Percentiles rank a stretch among this genome's conserved stretches.
Conservation (phyloP, 2,329 filamentous ascomycete species). For the Aspergillus sp. region DNA sequence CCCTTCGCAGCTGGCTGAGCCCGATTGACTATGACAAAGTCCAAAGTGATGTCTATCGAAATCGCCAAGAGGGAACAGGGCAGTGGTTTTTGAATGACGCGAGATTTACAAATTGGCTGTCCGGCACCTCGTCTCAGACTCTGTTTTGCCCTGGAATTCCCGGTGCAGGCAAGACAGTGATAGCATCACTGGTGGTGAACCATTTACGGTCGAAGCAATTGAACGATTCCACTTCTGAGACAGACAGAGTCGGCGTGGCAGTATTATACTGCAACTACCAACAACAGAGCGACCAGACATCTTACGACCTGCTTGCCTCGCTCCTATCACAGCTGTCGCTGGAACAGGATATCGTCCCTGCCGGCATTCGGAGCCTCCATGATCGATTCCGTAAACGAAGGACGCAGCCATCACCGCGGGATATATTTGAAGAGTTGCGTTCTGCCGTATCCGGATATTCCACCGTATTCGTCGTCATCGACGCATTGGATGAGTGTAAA, state of each 20-base stretch:
- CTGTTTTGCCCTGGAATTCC: neutral
- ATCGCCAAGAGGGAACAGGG: neutral
- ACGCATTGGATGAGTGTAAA: constrained; percentile 4
- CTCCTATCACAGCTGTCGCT: constrained; percentile 24
- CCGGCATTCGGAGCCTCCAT: neutral
- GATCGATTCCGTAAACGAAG: neutral
- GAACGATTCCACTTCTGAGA: neutral
- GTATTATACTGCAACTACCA: neutral
- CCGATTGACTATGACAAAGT: neutral
- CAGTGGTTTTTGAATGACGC: neutral
- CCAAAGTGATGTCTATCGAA: neutral
- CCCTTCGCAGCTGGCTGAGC: neutral
- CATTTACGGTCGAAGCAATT: neutral
- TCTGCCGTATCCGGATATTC: neutral
- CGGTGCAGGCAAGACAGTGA: neutral
- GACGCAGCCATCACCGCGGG: neutral
- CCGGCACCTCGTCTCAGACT: neutral
- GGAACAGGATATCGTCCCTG: constrained; percentile 18
- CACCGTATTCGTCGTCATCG: neutral
- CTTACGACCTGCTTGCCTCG: constrained; percentile 25
- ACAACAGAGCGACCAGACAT: constrained; percentile 23
- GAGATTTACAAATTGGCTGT: neutral
- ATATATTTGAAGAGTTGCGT: neutral
- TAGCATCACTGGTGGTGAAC: neutral
- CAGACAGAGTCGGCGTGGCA: neutral